A percentile compares a stretch with the other conserved stretches of the same genome.
Evolutionary conservation across 1,139 yeast genomes (phyloP).

Genomic region (Taphrina pruni): DNA sequence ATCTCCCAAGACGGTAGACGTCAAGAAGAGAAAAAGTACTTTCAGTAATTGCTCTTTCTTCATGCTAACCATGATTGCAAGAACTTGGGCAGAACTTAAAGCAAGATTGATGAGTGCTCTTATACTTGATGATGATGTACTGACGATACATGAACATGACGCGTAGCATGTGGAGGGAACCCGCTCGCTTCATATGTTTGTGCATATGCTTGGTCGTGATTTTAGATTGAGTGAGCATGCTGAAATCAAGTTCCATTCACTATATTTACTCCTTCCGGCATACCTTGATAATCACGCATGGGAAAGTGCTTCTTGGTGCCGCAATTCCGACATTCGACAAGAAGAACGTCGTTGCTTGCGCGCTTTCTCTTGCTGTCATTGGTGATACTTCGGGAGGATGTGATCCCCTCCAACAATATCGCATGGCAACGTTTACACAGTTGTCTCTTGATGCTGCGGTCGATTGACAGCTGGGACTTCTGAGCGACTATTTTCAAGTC

Average conservation of each 20-base stretch:
- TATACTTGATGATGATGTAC: neutral
- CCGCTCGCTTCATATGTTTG: too few species aligned
- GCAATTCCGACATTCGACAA: neutral
- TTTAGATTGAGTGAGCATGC: neutral
- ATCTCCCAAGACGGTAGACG: conserved; percentile 7
- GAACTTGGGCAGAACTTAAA: neutral
- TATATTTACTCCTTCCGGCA: neutral
- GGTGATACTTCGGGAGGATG: neutral
- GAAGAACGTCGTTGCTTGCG: neutral
- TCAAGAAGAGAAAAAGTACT: neutral
- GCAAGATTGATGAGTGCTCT: neutral
- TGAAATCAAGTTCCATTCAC: neutral
- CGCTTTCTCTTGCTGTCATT: neutral
- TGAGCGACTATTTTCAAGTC: conserved; percentile 19
- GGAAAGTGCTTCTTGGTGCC: conserved; percentile 4
- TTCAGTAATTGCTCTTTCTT: neutral
- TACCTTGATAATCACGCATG: neutral
- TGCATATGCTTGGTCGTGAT: neutral
- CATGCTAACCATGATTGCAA: neutral
- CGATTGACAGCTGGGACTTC: conserved; percentile 8
- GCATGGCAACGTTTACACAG: conserved; percentile 24
- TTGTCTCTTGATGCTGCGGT: conserved; percentile 18
- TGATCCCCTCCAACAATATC: conserved; percentile 14
- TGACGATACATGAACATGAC: too few species aligned
- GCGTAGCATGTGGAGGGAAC: too few species aligned